Base-by-base conservation (phyloP, 2,329 filamentous ascomycete species). In the Xylaria sp. region DNA sequence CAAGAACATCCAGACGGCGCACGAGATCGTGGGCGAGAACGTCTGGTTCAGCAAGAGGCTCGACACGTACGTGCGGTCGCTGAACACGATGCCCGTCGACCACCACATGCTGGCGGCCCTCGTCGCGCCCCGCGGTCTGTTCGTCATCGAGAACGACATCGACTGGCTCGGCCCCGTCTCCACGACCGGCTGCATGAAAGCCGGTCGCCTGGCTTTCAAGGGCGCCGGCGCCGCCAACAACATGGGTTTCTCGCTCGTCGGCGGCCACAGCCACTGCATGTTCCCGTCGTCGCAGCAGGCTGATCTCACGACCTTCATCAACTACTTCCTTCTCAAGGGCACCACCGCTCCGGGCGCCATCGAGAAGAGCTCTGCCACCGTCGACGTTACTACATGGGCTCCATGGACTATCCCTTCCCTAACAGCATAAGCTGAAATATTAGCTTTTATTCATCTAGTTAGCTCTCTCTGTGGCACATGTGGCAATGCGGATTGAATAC, bases 31-130 rank as follows among this genome's bases (percentile, higher is more conserved):
- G 4, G 81, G 79, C 41, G 88, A 90, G 81, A 89, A 90, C 74
- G 86, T 88, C 23, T 91, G 89, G 88, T 89, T 90, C 83, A 87
- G 86, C 63, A 80, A 81, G 39, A 80, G 81, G 58, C 87, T 90
- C 77, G 83, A 90, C 78, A 68, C 78, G 5, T 88, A 87, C 78
- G 82, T 82, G 59, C 81, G 80, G 69, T 80, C 82, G 70, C 83
- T 84, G 23, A 80, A 75, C 61, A 81, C 78, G 23, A 80, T 88
- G 46, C 86, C 87, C 64, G 84, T 84, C 72, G 87, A 89, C 76
- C 87, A 89, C 79, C 87, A 90, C 79, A 79, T 87, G 76, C 81
- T 89, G 20, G 87, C 87, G 12, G 87, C 84, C 34, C 80, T 89
- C 69, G 81, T 88, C 48, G 86, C 86, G 1, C 87, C 87, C 37